A percentile compares a stretch with the other conserved stretches of the same genome.
phyloP scores from a whole-genome alignment of 768 basidiomycete genomes.

The Tephrocybe sp. region DNA sequence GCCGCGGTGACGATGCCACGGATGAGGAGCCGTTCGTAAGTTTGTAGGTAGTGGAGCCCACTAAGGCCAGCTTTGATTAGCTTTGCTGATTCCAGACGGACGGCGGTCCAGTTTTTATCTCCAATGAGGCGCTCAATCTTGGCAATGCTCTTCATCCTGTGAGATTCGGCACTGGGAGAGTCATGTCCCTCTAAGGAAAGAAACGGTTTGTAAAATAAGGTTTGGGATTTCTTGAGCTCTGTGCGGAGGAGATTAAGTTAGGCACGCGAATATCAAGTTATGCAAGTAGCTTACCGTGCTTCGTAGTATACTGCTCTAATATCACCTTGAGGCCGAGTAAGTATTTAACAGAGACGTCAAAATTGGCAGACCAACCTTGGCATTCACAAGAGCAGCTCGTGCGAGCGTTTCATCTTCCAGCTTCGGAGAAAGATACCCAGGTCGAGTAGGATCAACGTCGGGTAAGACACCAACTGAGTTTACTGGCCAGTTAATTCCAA shows the following conservation, averaged over 20 bases:
- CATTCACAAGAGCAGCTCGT: slow-evolving; percentile 57
- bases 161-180: slow-evolving; percentile 20
- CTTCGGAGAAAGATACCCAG: slow-evolving; percentile 53
- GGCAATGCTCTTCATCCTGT: slow-evolving; percentile 32
- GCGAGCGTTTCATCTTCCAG: slow-evolving; percentile 51
- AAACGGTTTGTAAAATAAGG: slow-evolving; percentile 66
- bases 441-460: slow-evolving; percentile 58
- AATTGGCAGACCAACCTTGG: slow-evolving; percentile 37
- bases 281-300: slow-evolving; percentile 55
- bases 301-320: slow-evolving; percentile 73
- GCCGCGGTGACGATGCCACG: slow-evolving; percentile 65
- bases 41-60: slow-evolving; percentile 78
- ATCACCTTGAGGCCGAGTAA: slow-evolving; percentile 43
- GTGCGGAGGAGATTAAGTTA: background rate
- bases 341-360: background rate
- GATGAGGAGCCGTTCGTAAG: slow-evolving; percentile 77
- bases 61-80: slow-evolving; percentile 53
- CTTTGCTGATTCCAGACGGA: slow-evolving; percentile 43
- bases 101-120: slow-evolving; percentile 41
- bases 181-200: slow-evolving; percentile 35
- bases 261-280: background rate
- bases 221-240: slow-evolving; percentile 62
- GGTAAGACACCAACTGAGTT: slow-evolving; percentile 84
- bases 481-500: slow-evolving; percentile 74
- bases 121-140: slow-evolving; percentile 46